Percentiles rank a stretch among this genome's conserved stretches.
phyloP scores from a whole-genome alignment of 2,329 filamentous ascomycete species.

The Didymella sp. region DNA sequence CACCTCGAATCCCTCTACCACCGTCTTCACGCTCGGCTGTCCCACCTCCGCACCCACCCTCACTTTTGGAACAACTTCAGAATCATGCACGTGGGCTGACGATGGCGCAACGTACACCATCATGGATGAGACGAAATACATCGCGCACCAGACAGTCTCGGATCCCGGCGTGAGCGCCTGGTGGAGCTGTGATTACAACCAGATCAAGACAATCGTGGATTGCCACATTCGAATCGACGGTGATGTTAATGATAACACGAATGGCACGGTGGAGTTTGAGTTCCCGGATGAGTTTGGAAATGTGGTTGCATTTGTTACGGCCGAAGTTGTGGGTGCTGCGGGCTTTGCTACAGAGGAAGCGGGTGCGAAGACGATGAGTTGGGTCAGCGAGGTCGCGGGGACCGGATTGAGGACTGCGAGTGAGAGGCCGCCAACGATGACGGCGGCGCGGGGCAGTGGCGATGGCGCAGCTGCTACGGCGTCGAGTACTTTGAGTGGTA shows the following conservation, averaged over 20 bases:
- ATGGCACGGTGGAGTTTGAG: background rate
- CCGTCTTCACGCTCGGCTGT: constrained; percentile 12
- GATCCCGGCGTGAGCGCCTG: background rate
- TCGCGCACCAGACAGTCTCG: background rate
- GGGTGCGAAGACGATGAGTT: background rate
- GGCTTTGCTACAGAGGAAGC: background rate
- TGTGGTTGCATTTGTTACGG: constrained; percentile 10
- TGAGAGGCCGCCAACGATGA: background rate
- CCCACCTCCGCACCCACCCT: background rate
- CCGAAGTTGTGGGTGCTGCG: background rate
- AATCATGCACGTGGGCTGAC: constrained; percentile 4
- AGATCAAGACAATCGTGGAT: background rate
- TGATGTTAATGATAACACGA: constrained; percentile 8
- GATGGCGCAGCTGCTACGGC: background rate
- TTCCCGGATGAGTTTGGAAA: constrained; percentile 1
- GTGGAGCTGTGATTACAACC: constrained; percentile 10
- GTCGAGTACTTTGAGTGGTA: constrained; percentile 6
- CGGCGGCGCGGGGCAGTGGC: constrained; percentile 5
- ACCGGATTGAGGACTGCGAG: background rate
- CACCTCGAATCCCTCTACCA: constrained; percentile 11
- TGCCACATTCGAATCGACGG: constrained; percentile 6
- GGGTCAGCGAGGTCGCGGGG: background rate
- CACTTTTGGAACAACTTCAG: background rate
- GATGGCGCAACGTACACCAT: constrained; percentile 2
- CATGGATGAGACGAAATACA: background rate